Evolutionary conservation across 2,329 filamentous ascomycete species (phyloP), one percentile per base, ranked within the genome.

Genomic region (Truncatella angustata): DNA sequence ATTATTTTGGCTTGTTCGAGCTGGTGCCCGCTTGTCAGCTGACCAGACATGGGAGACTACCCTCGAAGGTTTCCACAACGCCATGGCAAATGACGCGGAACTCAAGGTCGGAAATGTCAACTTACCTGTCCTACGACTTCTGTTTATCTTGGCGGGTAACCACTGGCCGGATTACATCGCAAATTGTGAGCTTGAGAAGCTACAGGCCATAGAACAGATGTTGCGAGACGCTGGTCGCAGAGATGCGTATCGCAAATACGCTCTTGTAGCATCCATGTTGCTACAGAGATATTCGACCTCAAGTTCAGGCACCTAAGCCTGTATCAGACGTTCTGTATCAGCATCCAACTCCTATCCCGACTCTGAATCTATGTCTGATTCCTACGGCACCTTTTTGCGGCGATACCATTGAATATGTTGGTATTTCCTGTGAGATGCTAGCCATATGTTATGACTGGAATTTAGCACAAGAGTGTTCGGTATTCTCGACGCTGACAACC

Each of bases 1-100:
- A 24, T 63, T 78, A 4, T 76, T 77, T 59, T 78, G 76, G 76
- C 64, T 79, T 18, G 61, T 69, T 9, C 68, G 72, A 32, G 70
- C 66, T 5, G 74, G 75, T 12, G 63, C 70, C 48, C 59, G 56
- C 4, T 39, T 70, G 7, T 62, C 64, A 18, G 54, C 63, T 1
- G 57, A 65, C 32, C 63, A 67, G 52, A 63, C 71, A 1, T 78
- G 76, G 76, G 76, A 79, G 52, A 44, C 66, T 24, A 73, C 69
- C 44, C 53, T 68, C 3, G 58, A 70, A 42, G 68, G 67, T 34
- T 67, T 74, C 39, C 67, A 62, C 23, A 69, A 70, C 37, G 72
- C 69, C 18, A 56, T 70, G 2, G 46, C 50, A 16, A 26, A 28
- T 23, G 26, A 46, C 20, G 43, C 43, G 12, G 32, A 48, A n/a